These are phyloP conservation scores for Dorcoceras hygrometricum DNA, from an alignment of 257 asterid species.

Conservation along the genomic window DNA sequence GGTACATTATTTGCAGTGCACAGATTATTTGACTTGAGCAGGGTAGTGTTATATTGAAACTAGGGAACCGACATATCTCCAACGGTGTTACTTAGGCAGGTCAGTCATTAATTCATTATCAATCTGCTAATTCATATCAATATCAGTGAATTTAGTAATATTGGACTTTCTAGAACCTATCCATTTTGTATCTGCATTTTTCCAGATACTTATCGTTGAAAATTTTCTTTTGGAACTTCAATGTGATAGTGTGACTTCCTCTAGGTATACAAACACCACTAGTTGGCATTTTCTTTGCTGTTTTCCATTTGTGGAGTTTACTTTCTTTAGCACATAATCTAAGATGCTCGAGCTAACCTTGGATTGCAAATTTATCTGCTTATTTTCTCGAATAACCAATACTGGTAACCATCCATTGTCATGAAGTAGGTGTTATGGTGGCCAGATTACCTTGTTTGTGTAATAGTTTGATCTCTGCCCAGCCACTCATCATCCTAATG, in stretches of 20 bases:
- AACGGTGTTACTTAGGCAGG: not conserved
- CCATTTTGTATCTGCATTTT: not conserved
- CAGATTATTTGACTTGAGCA: not conserved
- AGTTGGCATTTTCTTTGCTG: not conserved
- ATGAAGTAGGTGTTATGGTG: conserved; percentile 4
- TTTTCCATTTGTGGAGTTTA: not conserved
- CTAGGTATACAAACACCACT: not conserved
- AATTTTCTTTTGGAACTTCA: not conserved
- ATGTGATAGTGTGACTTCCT: not conserved
- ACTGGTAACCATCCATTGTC: not conserved
- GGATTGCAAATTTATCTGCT: not conserved
- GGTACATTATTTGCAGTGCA: not conserved
- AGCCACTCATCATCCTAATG: not conserved
- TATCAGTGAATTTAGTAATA: not conserved
- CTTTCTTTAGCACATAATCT: not conserved
- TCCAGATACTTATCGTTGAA: not conserved
- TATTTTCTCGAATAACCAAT: not conserved
- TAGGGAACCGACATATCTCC: not conserved
- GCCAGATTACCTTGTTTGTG: not conserved
- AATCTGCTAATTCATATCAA: not conserved
- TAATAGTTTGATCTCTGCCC: not conserved
- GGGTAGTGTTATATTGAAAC: not conserved
- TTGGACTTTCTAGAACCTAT: not conserved
- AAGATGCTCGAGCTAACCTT: not conserved
- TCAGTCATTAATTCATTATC: not conserved